phyloP scores from a whole-genome alignment of 2,329 filamentous ascomycete genomes.

The Biscogniauxia sp. region DNA sequence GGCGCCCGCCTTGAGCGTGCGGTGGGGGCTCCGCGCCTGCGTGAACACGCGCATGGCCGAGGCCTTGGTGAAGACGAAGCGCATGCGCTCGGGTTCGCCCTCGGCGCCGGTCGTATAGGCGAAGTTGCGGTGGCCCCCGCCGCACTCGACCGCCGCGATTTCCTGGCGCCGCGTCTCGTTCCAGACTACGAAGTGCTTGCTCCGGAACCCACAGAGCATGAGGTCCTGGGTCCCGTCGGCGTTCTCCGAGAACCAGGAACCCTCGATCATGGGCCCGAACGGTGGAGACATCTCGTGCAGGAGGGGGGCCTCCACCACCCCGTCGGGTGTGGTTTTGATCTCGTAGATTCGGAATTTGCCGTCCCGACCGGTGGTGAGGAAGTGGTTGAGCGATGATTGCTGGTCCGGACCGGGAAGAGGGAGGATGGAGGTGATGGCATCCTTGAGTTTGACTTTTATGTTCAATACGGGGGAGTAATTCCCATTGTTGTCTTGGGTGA shows the following conservation, averaged over 20 bases:
- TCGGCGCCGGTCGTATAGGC: constrained; percentile 37
- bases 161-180: constrained; percentile 71
- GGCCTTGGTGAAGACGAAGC: constrained; percentile 74
- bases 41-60: constrained; percentile 50
- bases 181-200: constrained; percentile 77
- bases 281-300: constrained; percentile 68
- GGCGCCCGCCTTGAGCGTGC: constrained; percentile 63
- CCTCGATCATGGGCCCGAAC: constrained; percentile 75
- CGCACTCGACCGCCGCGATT: constrained; percentile 72
- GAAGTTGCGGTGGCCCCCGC: constrained; percentile 80
- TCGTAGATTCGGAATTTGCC: constrained; percentile 69
- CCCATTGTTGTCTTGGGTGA: constrained; percentile 21
- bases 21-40: constrained; percentile 36
- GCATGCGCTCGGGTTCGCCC: constrained; percentile 33
- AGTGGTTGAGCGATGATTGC: constrained; percentile 34
- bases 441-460: constrained; percentile 42
- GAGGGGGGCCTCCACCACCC: constrained; percentile 38
- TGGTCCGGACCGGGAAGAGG: constrained; percentile 37
- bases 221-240: constrained; percentile 47
- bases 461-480: constrained; percentile 32
- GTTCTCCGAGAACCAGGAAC: constrained; percentile 55
- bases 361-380: constrained; percentile 75
- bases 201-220: constrained; percentile 76
- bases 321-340: constrained; percentile 27
- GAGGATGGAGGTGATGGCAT: constrained; percentile 69